phyloP scores from a whole-genome alignment of 768 basidiomycete species.

The Bullera alba region DNA sequence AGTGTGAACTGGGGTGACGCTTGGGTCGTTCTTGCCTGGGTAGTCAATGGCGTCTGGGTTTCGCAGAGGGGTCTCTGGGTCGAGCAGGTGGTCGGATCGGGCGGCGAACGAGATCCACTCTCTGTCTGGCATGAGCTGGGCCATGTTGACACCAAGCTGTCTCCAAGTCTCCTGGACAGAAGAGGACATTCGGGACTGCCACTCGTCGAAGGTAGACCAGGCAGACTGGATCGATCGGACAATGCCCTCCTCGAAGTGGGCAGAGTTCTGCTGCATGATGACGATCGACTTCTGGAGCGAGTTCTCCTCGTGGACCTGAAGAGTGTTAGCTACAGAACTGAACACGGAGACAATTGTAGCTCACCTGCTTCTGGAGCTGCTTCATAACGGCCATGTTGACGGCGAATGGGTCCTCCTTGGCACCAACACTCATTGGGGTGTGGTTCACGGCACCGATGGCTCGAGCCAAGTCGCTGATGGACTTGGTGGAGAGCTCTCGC shows the following conservation, averaged over 20 bases:
- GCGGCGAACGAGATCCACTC: constrained; percentile 97
- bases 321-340: not conserved
- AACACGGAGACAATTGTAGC: not conserved
- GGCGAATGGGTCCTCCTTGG: constrained; percentile 77
- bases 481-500: constrained; percentile 73
- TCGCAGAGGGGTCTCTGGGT: constrained; percentile 85
- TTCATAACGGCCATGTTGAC: constrained; percentile 43
- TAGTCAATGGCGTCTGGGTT: constrained; percentile 59
- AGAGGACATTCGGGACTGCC: constrained; percentile 62
- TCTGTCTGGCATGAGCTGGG: constrained; percentile 69
- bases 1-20: constrained; percentile 74
- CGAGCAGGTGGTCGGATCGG: constrained; percentile 84
- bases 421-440: constrained; percentile 76
- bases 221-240: constrained; percentile 91
- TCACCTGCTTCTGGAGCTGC: constrained; percentile 53
- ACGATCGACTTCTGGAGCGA: constrained; percentile 94
- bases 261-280: constrained; percentile 96
- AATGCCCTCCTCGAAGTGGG: constrained; percentile 93
- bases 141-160: constrained; percentile 64
- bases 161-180: constrained; percentile 70
- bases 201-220: constrained; percentile 92
- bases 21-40: constrained; percentile 83
- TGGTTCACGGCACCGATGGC: constrained; percentile 89
- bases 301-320: constrained; percentile 84
- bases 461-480: constrained; percentile 79